Percentiles rank a stretch among this genome's conserved stretches.
These are phyloP conservation scores for Paramecium caudatum DNA, from an alignment of 73 alveolate genomes.

Conservation along the genomic window DNA sequence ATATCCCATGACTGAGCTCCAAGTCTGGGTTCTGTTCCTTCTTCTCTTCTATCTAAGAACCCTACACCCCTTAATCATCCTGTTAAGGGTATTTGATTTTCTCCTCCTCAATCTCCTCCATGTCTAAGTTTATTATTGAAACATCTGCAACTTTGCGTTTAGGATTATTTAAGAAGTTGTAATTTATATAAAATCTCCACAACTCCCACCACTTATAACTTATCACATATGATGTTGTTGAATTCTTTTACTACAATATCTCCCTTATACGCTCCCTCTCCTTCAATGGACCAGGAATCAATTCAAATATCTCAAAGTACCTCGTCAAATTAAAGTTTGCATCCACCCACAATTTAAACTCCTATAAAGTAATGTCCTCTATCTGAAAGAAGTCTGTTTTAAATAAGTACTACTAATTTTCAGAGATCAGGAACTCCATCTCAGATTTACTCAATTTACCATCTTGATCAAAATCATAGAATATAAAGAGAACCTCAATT, in stretches of 20 bases:
- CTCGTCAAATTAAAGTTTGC: constrained; percentile 5
- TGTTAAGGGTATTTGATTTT: constrained; percentile 47
- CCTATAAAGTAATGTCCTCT: not conserved
- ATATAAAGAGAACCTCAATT: not conserved
- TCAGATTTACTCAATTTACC: constrained; percentile 47
- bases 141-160: constrained; percentile 9
- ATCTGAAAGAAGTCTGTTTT: not conserved
- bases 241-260: constrained; percentile 19
- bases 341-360: constrained; percentile 32
- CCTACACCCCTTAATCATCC: constrained; percentile 50
- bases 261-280: constrained; percentile 78
- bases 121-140: constrained; percentile 24
- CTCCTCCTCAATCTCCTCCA: constrained; percentile 52
- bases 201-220: constrained; percentile 78
- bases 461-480: constrained; percentile 60
- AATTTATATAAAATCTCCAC: constrained; percentile 76
- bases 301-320: constrained; percentile 76
- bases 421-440: constrained; percentile 21
- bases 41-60: constrained; percentile 47
- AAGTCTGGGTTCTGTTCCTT: constrained; percentile 12
- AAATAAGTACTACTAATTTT: not conserved
- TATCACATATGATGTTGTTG: constrained; percentile 69
- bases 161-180: constrained; percentile 39
- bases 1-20: constrained; percentile 56
- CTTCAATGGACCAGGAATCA: constrained; percentile 83